Evolutionary conservation across 306 rosid species (phyloP).

Genomic region (Cucurbita ficifolia): DNA sequence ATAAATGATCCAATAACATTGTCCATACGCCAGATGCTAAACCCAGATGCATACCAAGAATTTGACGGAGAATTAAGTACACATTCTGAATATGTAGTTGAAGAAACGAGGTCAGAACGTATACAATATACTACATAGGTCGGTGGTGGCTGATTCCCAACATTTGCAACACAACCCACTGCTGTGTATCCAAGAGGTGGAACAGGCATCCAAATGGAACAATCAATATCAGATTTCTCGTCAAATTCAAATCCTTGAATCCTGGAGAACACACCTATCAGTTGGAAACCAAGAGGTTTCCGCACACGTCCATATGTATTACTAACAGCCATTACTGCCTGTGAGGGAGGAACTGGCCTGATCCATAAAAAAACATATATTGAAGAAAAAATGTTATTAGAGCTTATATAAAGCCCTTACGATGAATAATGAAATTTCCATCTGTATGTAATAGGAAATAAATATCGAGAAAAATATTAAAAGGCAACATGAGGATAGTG

Average conservation of each 20-base stretch:
- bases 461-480: background rate
- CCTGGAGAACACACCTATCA: constrained; percentile 52
- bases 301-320: constrained; percentile 85
- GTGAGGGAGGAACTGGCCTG: constrained; percentile 95
- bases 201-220: constrained; percentile 92
- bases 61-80: constrained; percentile 38
- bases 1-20: constrained; percentile 73
- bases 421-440: background rate
- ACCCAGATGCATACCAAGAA: constrained; percentile 39
- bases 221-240: constrained; percentile 25
- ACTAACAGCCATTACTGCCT: constrained; percentile 87
- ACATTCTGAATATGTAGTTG: constrained; percentile 64
- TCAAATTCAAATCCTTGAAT: constrained; percentile 44
- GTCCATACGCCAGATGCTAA: constrained; percentile 91
- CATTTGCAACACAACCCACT: constrained; percentile 70
- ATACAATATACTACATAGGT: constrained; percentile 63
- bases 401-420: background rate
- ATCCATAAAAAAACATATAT: constrained; percentile 10
- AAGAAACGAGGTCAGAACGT: constrained; percentile 77
- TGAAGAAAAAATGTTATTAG: background rate
- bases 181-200: constrained; percentile 82
- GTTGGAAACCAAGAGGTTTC: constrained; percentile 64
- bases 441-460: background rate
- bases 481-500: background rate
- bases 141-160: constrained; percentile 70